These are phyloP conservation scores for Neurospora sp. DNA, from an alignment of 495 filamentous ascomycete species.

Conservation along the genomic window DNA sequence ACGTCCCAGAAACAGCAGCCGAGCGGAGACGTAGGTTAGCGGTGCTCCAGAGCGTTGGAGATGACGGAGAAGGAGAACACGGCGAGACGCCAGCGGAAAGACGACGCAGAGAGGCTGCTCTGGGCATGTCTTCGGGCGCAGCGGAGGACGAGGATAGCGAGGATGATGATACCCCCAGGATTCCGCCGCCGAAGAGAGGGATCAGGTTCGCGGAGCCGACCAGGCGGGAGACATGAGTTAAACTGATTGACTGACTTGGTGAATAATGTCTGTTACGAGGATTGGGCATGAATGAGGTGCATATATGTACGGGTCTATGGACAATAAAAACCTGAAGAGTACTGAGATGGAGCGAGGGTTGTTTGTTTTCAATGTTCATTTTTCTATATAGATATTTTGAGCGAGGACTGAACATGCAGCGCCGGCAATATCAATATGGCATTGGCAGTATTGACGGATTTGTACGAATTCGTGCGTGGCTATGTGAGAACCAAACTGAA, in stretches of 20 bases:
- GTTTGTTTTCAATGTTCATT: background rate
- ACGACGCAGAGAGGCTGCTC: conserved; percentile 69
- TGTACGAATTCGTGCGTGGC: background rate
- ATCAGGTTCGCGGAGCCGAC: conserved; percentile 39
- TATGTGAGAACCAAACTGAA: background rate
- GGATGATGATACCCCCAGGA: conserved; percentile 48
- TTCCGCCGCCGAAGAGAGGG: conserved; percentile 29
- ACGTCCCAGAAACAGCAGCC: conserved; percentile 27
- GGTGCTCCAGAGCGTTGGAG: conserved; percentile 21
- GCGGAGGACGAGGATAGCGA: conserved; percentile 50
- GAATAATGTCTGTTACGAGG: background rate
- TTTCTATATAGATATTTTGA: background rate
- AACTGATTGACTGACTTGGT: background rate
- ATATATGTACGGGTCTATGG: background rate
- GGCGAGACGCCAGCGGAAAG: conserved; percentile 78
- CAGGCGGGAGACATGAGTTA: conserved; percentile 6
- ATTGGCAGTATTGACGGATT: background rate
- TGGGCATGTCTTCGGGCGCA: conserved; percentile 50
- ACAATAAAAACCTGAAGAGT: background rate
- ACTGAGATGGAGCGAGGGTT: background rate
- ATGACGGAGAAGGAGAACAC: conserved; percentile 29
- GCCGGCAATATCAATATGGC: background rate
- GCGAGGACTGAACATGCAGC: background rate
- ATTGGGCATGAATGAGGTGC: conserved; percentile 2
- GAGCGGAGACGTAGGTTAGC: conserved; percentile 33